Evolutionary conservation across 495 filamentous ascomycete genomes (phyloP).

Genomic region (Sabuloglossum arenarium): DNA sequence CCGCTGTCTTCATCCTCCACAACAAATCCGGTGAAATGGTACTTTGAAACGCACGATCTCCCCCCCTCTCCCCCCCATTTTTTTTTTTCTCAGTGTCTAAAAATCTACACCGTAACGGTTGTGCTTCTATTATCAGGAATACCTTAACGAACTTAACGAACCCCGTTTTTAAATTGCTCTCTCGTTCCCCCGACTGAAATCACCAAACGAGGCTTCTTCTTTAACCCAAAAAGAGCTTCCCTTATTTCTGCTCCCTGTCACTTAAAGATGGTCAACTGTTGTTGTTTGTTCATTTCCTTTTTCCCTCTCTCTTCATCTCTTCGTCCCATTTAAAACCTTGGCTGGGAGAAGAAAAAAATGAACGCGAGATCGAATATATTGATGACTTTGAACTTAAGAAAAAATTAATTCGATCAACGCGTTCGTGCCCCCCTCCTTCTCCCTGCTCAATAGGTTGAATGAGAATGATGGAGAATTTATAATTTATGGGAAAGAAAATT

Average conservation of each 20-base stretch:
- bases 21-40: neutral
- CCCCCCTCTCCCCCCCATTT: no score
- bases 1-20: neutral
- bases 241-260: neutral
- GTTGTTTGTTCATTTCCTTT: neutral
- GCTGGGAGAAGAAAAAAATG: neutral
- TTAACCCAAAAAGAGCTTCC: neutral
- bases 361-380: neutral
- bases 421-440: no score
- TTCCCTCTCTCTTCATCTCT: neutral
- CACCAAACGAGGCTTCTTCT: neutral
- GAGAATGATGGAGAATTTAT: no score
- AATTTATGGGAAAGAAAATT: no score
- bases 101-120: conserved; percentile 1
- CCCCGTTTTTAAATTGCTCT: neutral
- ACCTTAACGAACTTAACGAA: conserved; percentile 1
- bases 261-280: neutral
- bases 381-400: neutral
- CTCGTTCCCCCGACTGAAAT: neutral
- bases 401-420: neutral
- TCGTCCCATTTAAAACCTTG: no score
- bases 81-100: neutral
- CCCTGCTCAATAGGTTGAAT: no score
- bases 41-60: neutral
- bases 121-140: conserved; percentile 1